These are phyloP conservation scores for Hypoxylon sp. DNA, from an alignment of 2,329 filamentous ascomycete species.

Conservation along the genomic window DNA sequence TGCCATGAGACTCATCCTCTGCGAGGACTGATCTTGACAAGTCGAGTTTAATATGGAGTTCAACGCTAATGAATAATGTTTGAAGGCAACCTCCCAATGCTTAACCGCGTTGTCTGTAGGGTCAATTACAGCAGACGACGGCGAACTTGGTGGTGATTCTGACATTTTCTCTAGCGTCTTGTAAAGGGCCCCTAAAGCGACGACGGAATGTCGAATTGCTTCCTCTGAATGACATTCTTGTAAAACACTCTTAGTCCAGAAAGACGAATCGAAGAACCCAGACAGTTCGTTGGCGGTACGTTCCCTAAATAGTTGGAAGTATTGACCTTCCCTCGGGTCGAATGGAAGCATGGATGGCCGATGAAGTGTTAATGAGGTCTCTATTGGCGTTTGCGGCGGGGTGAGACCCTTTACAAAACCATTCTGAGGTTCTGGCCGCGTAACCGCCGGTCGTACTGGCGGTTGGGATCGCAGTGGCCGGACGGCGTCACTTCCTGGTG, in stretches of 20 bases:
- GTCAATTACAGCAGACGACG: conserved; percentile 55
- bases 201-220: conserved; percentile 75
- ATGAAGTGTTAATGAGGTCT: conserved; percentile 56
- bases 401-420: conserved; percentile 44
- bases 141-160: conserved; percentile 66
- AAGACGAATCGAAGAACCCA: conserved; percentile 76
- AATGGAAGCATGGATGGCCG: conserved; percentile 66
- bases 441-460: conserved; percentile 25
- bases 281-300: conserved; percentile 75
- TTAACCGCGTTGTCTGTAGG: conserved; percentile 59
- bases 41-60: conserved; percentile 64
- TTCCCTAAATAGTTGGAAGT: conserved; percentile 74
- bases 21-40: conserved; percentile 61
- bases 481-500: conserved; percentile 19
- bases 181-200: conserved; percentile 76
- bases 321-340: conserved; percentile 67
- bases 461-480: conserved; percentile 29
- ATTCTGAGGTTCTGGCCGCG: conserved; percentile 9
- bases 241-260: conserved; percentile 75
- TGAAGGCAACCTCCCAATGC: conserved; percentile 73
- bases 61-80: conserved; percentile 71
- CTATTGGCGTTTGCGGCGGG: conserved; percentile 56
- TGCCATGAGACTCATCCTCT: conserved; percentile 73
- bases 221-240: conserved; percentile 74
- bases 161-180: conserved; percentile 74